phyloP scores from a whole-genome alignment of 192 early-diverging fungal genomes.

The Coemansia erecta region DNA sequence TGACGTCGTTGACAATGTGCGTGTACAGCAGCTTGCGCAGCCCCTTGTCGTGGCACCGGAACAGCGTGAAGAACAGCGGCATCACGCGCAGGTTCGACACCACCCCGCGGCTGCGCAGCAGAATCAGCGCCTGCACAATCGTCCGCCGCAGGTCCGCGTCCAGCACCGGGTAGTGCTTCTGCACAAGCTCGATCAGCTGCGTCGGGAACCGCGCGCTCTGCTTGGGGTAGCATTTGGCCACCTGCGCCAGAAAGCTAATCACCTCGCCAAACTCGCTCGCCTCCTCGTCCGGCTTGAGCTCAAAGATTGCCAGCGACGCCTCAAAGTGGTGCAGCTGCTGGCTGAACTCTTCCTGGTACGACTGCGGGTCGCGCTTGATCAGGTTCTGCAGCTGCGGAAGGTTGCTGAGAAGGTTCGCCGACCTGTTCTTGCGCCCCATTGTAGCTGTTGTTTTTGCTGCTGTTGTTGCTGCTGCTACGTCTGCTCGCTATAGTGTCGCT shows the following conservation, averaged over 20 bases:
- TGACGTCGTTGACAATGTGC: slow-evolving; percentile 96
- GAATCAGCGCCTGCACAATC: slow-evolving; percentile 86
- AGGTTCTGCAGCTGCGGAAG: slow-evolving; percentile 98
- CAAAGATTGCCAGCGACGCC: slow-evolving; percentile 81
- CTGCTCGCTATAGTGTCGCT: no score
- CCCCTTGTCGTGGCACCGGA: slow-evolving; percentile 89
- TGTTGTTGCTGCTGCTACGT: no score
- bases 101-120: slow-evolving; percentile 83
- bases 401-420: slow-evolving; percentile 57
- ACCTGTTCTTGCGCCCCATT: slow-evolving; percentile 42
- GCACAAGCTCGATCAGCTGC: slow-evolving; percentile 80
- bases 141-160: slow-evolving; percentile 78
- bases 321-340: slow-evolving; percentile 94
- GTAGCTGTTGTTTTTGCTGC: background rate
- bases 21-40: slow-evolving; percentile 85
- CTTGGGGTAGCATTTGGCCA: slow-evolving; percentile 83
- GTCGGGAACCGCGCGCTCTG: slow-evolving; percentile 77
- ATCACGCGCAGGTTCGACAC: slow-evolving; percentile 68
- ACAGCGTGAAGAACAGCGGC: slow-evolving; percentile 94
- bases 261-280: slow-evolving; percentile 82
- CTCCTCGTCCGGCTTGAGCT: slow-evolving; percentile 80
- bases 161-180: slow-evolving; percentile 77
- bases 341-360: slow-evolving; percentile 91
- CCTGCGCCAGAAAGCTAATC: slow-evolving; percentile 89
- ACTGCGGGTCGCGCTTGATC: slow-evolving; percentile 90